Evolutionary conservation across 2,329 filamentous ascomycete species (phyloP).

Genomic region (Fusarium dimerum): DNA sequence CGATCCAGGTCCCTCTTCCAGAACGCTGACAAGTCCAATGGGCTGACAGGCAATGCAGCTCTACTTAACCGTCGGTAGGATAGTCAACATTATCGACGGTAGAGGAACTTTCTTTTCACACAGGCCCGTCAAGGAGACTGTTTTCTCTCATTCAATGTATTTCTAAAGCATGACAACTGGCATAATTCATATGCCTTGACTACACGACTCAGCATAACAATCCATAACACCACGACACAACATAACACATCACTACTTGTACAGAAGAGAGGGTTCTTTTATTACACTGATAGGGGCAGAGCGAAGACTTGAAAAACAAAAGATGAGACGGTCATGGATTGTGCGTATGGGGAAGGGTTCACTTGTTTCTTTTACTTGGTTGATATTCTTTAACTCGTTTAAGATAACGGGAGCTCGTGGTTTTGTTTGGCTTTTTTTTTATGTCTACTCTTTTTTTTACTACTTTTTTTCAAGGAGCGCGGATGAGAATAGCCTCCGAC

Average conservation of each 20-base stretch:
- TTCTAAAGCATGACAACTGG: slow-evolving; percentile 11
- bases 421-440: not conserved
- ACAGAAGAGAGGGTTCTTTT: slow-evolving; percentile 17
- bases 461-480: not conserved
- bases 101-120: not conserved
- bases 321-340: slow-evolving; percentile 4
- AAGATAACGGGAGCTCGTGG: not conserved
- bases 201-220: slow-evolving; percentile 1
- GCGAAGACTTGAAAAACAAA: slow-evolving; percentile 5
- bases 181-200: slow-evolving; percentile 6
- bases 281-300: slow-evolving; percentile 6
- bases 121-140: no score
- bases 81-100: not conserved
- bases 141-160: slow-evolving; percentile 10
- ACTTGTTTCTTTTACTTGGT: not conserved
- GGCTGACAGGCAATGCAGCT: slow-evolving; percentile 1
- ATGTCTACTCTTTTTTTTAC: not conserved
- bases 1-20: slow-evolving; percentile 22
- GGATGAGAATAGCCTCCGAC: not conserved
- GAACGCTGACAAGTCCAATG: slow-evolving; percentile 13
- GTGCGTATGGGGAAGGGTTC: not conserved
- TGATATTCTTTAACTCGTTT: not conserved
- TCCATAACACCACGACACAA: slow-evolving; percentile 7
- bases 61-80: slow-evolving; percentile 11
- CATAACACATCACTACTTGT: slow-evolving; percentile 5